Percentiles rank a stretch among this genome's conserved stretches.
phyloP scores from a whole-genome alignment of 176 grass and related monocot genomes.

The Pharus latifolius region DNA sequence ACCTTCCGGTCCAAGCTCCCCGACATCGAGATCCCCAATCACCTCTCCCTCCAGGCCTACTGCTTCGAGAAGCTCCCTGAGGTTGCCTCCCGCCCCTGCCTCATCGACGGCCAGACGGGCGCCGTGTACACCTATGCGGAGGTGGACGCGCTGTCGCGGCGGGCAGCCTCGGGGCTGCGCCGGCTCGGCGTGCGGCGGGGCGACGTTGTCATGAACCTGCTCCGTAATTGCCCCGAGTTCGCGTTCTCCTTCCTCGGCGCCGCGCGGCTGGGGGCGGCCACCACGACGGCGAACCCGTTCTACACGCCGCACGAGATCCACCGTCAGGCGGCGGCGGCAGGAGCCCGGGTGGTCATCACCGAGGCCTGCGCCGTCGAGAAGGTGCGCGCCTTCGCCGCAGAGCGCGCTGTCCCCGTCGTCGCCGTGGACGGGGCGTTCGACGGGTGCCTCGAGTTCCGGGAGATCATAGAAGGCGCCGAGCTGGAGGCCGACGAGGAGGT shows the following conservation, averaged over 20 bases:
- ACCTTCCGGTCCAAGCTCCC: constrained; percentile 84
- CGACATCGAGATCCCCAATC: constrained; percentile 66
- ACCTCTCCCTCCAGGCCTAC: constrained; percentile 73
- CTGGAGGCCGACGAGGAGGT: constrained; percentile 33
- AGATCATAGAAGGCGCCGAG: constrained; percentile 31
- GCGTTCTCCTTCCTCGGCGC: constrained; percentile 80
- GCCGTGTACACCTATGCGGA: constrained; percentile 54
- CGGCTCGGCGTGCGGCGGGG: constrained; percentile 42
- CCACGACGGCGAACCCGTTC: constrained; percentile 84
- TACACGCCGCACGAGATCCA: constrained; percentile 75
- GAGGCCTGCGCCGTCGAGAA: constrained; percentile 67
- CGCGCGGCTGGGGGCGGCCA: constrained; percentile 47
- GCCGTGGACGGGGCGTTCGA: constrained; percentile 29
- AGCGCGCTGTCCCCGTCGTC: constrained; percentile 33
- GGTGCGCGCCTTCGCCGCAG: constrained; percentile 50
- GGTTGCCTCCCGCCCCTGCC: constrained; percentile 34
- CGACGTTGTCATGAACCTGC: constrained; percentile 61
- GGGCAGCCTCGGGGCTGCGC: constrained; percentile 38
- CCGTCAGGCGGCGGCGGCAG: constrained; percentile 57
- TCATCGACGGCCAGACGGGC: constrained; percentile 62
- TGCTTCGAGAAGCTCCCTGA: constrained; percentile 48
- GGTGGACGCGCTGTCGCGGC: constrained; percentile 30
- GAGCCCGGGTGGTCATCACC: constrained; percentile 44
- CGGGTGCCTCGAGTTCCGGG: constrained; percentile 29
- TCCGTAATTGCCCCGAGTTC: constrained; percentile 78